phyloP scores from a whole-genome alignment of 2,329 filamentous ascomycete species.

The Colletotrichum scovillei region DNA sequence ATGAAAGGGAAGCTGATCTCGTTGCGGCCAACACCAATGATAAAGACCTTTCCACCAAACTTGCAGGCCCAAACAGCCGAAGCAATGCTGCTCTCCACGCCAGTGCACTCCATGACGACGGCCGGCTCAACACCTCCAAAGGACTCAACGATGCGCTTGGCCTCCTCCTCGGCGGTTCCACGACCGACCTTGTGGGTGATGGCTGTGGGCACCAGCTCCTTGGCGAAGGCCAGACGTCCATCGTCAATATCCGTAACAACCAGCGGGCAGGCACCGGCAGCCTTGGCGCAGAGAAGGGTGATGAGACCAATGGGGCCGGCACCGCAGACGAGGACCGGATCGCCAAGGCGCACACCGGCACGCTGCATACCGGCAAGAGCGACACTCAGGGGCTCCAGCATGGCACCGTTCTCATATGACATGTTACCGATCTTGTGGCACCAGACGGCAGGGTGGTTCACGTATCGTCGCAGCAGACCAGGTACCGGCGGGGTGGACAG shows the following conservation, averaged over 20 bases:
- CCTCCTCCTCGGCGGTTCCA: constrained; percentile 75
- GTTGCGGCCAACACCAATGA: constrained; percentile 94
- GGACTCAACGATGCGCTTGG: constrained; percentile 71
- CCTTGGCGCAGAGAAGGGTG: constrained; percentile 84
- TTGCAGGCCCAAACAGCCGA: constrained; percentile 90
- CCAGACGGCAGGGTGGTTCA: constrained; percentile 94
- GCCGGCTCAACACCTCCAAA: constrained; percentile 85
- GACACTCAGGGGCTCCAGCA: constrained; percentile 91
- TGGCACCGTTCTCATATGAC: constrained; percentile 89
- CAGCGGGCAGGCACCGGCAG: constrained; percentile 89
- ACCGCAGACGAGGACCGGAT: constrained; percentile 89
- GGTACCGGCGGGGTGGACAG: constrained; percentile 90
- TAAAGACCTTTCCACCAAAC: constrained; percentile 97
- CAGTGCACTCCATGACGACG: constrained; percentile 91
- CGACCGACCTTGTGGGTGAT: constrained; percentile 83
- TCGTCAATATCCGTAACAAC: constrained; percentile 96
- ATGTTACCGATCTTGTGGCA: constrained; percentile 96
- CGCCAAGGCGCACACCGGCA: constrained; percentile 82
- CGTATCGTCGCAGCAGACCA: constrained; percentile 88
- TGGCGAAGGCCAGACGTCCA: constrained; percentile 85
- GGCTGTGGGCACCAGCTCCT: constrained; percentile 82
- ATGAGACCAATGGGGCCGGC: constrained; percentile 95
- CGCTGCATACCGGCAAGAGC: constrained; percentile 89
- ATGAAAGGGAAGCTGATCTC: constrained; percentile 98
- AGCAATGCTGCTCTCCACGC: constrained; percentile 89